These are phyloP conservation scores for Pseudogymnoascus sp. DNA, from an alignment of 2,329 filamentous ascomycete species.

Conservation along the genomic window DNA sequence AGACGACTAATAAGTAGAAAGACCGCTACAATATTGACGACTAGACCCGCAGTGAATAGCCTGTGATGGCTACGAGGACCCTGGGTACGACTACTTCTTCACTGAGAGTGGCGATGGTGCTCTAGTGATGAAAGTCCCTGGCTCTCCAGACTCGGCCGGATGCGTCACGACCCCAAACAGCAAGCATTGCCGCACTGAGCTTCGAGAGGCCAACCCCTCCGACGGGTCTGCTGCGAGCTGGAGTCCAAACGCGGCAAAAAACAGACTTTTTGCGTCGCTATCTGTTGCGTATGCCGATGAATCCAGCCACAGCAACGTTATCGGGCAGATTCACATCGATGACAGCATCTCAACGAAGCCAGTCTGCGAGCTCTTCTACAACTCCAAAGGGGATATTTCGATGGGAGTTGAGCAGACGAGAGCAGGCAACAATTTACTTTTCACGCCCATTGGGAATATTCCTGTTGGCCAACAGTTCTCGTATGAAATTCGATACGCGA, in stretches of 20 bases:
- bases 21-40: background rate
- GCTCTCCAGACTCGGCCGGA: slow-evolving; percentile 25
- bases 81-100: slow-evolving; percentile 30
- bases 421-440: slow-evolving; percentile 26
- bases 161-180: slow-evolving; percentile 36
- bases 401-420: slow-evolving; percentile 35
- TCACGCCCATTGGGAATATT: slow-evolving; percentile 29
- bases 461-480: slow-evolving; percentile 29
- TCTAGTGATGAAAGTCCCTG: slow-evolving; percentile 35
- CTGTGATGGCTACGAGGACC: slow-evolving; percentile 31
- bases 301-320: slow-evolving; percentile 31
- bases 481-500: slow-evolving; percentile 34
- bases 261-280: slow-evolving; percentile 29
- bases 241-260: slow-evolving; percentile 29
- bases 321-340: slow-evolving; percentile 36
- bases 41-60: background rate
- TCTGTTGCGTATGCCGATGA: slow-evolving; percentile 27
- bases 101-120: slow-evolving; percentile 28
- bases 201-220: slow-evolving; percentile 31
- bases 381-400: slow-evolving; percentile 27
- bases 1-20: too few species aligned
- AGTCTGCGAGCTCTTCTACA: slow-evolving; percentile 35
- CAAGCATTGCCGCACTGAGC: slow-evolving; percentile 36
- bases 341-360: slow-evolving; percentile 33
- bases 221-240: slow-evolving; percentile 18